Evolutionary conservation across 768 basidiomycete species (phyloP).

Genomic region (Termitomyces sp.): DNA sequence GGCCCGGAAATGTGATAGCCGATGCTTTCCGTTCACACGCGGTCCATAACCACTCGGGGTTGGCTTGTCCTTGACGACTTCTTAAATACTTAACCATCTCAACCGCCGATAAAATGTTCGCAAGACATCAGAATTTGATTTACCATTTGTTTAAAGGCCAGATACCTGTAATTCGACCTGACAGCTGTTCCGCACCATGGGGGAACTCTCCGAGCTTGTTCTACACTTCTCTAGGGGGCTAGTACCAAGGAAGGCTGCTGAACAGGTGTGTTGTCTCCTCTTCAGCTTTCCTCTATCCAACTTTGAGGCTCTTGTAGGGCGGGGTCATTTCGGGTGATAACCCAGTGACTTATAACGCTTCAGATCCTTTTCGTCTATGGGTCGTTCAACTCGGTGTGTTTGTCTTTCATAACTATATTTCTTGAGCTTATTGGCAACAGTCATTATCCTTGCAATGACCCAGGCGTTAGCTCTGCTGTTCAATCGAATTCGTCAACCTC

Average conservation of each 20-base stretch:
- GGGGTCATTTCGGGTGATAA: constrained; percentile 74
- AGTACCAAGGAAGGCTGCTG: constrained; percentile 41
- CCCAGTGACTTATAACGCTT: constrained; percentile 53
- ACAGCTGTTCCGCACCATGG: constrained; percentile 33
- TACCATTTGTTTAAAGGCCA: background rate
- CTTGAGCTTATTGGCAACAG: constrained; percentile 30
- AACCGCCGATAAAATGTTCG: background rate
- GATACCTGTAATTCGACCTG: background rate
- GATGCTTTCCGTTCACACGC: background rate
- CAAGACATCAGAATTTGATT: background rate
- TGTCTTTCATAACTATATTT: constrained; percentile 4
- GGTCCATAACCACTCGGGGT: background rate
- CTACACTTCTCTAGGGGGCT: constrained; percentile 23
- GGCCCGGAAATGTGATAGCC: background rate
- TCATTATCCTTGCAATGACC: constrained; percentile 77
- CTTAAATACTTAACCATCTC: background rate
- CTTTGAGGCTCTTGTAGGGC: constrained; percentile 38
- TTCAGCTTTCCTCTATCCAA: background rate
- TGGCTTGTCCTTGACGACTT: background rate
- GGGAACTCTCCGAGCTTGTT: constrained; percentile 36
- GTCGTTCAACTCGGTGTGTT: constrained; percentile 65
- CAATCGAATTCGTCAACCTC: constrained; percentile 72
- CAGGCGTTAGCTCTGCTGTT: constrained; percentile 69
- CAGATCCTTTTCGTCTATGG: constrained; percentile 75
- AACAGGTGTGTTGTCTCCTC: constrained; percentile 31